These are phyloP conservation scores for Diaporthe amygdali DNA, from an alignment of 2,329 filamentous ascomycete species.

Conservation along the genomic window DNA sequence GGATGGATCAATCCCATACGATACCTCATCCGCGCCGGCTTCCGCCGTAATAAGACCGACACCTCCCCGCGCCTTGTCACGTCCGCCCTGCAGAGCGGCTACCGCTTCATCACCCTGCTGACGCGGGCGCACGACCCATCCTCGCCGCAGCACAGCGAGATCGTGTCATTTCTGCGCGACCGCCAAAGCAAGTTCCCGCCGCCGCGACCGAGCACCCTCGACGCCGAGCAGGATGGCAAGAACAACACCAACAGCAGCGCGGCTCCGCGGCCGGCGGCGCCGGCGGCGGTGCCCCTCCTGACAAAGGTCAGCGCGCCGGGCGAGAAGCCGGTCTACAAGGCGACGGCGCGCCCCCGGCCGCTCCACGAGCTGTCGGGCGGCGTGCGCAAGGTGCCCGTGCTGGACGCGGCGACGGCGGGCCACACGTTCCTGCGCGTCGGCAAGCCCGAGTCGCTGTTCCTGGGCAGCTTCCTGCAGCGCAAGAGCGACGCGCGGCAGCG, in stretches of 20 bases:
- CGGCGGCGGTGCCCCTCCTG: slow-evolving; percentile 30
- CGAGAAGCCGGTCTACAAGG: slow-evolving; percentile 53
- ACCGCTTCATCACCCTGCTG: slow-evolving; percentile 54
- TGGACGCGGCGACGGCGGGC: slow-evolving; percentile 54
- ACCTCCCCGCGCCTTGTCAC: slow-evolving; percentile 65
- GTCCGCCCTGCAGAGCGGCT: slow-evolving; percentile 69
- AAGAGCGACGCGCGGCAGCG: slow-evolving; percentile 51
- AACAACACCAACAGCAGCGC: neutral
- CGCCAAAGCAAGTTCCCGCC: slow-evolving; percentile 35
- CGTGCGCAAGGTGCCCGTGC: slow-evolving; percentile 61
- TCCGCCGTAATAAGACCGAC: slow-evolving; percentile 63
- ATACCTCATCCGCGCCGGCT: slow-evolving; percentile 65
- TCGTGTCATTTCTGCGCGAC: slow-evolving; percentile 47
- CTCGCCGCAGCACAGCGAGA: slow-evolving; percentile 44
- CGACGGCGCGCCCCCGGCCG: slow-evolving; percentile 53
- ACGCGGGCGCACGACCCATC: slow-evolving; percentile 42
- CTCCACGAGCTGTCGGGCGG: slow-evolving; percentile 51
- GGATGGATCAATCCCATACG: slow-evolving; percentile 51
- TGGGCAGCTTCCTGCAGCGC: slow-evolving; percentile 63
- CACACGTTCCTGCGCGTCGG: slow-evolving; percentile 70
- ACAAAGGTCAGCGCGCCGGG: slow-evolving; percentile 29
- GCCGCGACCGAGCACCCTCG: slow-evolving; percentile 38
- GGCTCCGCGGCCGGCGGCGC: neutral
- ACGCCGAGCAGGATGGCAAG: neutral
- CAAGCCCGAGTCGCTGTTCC: slow-evolving; percentile 66